Base-by-base conservation (phyloP, 2,329 filamentous ascomycete species). In the Phaeosphaeriaceae sp. region DNA sequence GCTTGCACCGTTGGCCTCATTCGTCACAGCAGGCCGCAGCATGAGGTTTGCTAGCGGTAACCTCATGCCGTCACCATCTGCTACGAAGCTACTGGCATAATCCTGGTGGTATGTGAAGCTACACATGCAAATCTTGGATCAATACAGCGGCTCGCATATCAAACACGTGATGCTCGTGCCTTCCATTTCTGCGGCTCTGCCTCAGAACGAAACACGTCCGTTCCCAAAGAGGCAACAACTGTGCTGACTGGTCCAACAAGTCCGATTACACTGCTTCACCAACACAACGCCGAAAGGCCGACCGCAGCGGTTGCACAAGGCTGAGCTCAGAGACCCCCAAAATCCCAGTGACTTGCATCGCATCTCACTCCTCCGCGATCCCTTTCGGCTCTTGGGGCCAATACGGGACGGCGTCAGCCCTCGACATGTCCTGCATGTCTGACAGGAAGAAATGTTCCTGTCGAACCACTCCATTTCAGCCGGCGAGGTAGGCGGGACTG, bases 391-490 rank as follows among this genome's bases (percentile, higher is more conserved):
- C 54, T 55, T 60, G 55, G 26, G 49, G 50, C 28, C 43, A 68
- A 65, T 48, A 50, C 51, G 51, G 35, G 28, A 26, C 22, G 43
- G 51, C 49, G 43, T 51, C 32, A 55, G 59, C 53, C 55, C 52
- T 43, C 43, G 57, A 40, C 42, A 43, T 61, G 48, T 53, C 58
- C 56, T 47, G 58, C 58, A 60, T 54, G 49, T 55, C 52, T 51
- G 49, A 54, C 50, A 49, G 35, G 46, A 44, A 54, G 44, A 64
- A 61, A 64, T 57, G 28, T 65, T 64, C 66, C 66, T 65, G 60
- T 64, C 64, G 67, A 66, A 65, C 67, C 67, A 65, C 53, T 49
- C 51, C 43, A 58, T 54, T 61, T 65, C 63, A 63, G 60, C 62
- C 64, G 60, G 59, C 42, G 56, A 61, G 54, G 51, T 42, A 30